Conservation (phyloP, 2,329 filamentous ascomycete genomes). For the Helotiales sp. region DNA sequence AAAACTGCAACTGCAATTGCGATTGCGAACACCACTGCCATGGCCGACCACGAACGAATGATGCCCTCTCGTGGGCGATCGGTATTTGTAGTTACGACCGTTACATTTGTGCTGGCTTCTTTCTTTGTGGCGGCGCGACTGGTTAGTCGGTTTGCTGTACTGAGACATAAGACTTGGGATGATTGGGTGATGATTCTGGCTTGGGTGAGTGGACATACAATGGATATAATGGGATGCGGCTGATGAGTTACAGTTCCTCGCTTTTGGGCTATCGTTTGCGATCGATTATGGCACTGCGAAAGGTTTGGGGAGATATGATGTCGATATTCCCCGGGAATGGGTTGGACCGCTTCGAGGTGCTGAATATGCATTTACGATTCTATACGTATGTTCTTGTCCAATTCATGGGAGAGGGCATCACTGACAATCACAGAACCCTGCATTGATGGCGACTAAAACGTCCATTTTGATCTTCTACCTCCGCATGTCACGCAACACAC, state of each 20-base stretch:
- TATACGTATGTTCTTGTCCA: constrained; percentile 55
- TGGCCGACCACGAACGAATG: constrained; percentile 3
- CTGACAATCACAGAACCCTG: constrained; percentile 69
- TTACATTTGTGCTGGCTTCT: constrained; percentile 71
- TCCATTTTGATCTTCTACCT: constrained; percentile 94
- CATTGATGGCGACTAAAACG: constrained; percentile 88
- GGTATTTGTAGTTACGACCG: constrained; percentile 73
- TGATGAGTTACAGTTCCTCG: constrained; percentile 50
- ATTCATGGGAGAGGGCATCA: neutral
- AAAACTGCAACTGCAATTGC: neutral
- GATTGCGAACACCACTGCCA: neutral
- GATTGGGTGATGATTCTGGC: constrained; percentile 82
- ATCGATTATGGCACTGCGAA: constrained; percentile 67
- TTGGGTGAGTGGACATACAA: constrained; percentile 58
- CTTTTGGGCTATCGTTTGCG: constrained; percentile 69
- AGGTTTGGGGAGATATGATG: constrained; percentile 72
- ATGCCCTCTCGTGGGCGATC: constrained; percentile 50
- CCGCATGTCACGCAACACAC: constrained; percentile 76
- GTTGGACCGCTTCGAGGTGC: constrained; percentile 58
- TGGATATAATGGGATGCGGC: neutral
- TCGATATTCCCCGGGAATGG: constrained; percentile 58
- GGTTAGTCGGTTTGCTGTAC: constrained; percentile 73
- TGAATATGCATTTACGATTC: constrained; percentile 68
- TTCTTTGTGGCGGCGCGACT: constrained; percentile 78
- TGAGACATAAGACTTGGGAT: constrained; percentile 73